These are phyloP conservation scores for Trebouxia sp. DNA, from an alignment of 139 green algal genomes.

Conservation along the genomic window DNA sequence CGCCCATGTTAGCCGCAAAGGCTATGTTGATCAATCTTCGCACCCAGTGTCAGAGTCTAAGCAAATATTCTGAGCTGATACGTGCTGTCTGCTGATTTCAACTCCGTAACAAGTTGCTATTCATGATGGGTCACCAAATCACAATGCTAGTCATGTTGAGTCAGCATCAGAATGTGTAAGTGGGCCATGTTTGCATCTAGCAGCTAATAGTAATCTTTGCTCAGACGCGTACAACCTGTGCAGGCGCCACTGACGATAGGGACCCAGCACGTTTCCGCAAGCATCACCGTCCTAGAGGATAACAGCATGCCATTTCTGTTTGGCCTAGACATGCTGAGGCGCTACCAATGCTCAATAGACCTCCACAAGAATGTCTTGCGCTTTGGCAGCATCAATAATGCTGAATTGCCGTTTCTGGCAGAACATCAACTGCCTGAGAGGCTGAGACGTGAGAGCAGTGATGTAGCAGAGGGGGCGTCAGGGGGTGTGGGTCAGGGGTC, in stretches of 20 bases:
- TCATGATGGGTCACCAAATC: too few species aligned
- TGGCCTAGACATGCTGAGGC: slow-evolving; percentile 91
- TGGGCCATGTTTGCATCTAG: too few species aligned
- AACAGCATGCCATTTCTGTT: slow-evolving; percentile 91
- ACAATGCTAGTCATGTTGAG: too few species aligned
- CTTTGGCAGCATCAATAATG: slow-evolving; percentile 59
- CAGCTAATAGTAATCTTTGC: too few species aligned
- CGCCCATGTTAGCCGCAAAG: too few species aligned
- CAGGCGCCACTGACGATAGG: slow-evolving; percentile 79
- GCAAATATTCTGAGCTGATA: too few species aligned
- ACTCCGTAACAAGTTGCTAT: too few species aligned
- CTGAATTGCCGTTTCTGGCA: slow-evolving; percentile 78
- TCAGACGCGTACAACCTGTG: too few species aligned
- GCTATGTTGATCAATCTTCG: too few species aligned
- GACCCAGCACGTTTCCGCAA: slow-evolving; percentile 68
- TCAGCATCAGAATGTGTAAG: too few species aligned
- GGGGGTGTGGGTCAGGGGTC: not conserved
- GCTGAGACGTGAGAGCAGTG: slow-evolving; percentile 5
- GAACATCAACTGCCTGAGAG: slow-evolving; percentile 55
- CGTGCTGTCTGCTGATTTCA: too few species aligned
- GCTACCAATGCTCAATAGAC: slow-evolving; percentile 71
- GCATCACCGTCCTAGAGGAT: slow-evolving; percentile 93
- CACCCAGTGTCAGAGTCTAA: too few species aligned
- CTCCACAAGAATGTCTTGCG: slow-evolving; percentile 65
- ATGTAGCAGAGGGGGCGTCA: not conserved